phyloP scores from a whole-genome alignment of 2,329 filamentous ascomycete genomes.

The Cladophialophora immunda region DNA sequence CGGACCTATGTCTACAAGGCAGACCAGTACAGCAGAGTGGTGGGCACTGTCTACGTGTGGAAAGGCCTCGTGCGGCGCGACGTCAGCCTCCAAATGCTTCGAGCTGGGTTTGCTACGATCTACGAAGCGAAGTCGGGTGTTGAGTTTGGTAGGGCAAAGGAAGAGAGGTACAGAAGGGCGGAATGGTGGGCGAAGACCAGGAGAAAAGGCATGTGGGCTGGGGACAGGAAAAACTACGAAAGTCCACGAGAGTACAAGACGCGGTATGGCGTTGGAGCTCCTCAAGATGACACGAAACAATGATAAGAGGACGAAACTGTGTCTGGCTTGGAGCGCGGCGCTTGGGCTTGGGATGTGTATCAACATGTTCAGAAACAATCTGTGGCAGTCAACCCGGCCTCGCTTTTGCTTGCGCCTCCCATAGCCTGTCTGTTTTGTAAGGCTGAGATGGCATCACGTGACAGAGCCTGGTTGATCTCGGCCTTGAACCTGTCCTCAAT shows the following conservation, averaged over 20 bases:
- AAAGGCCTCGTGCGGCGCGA: constrained; percentile 74
- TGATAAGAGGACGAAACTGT: neutral
- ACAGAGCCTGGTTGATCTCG: neutral
- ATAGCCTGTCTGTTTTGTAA: neutral
- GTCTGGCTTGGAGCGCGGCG: constrained; percentile 8
- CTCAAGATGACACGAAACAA: constrained; percentile 29
- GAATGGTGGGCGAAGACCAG: constrained; percentile 68
- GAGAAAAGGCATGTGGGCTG: constrained; percentile 78
- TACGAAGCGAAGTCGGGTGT: constrained; percentile 92
- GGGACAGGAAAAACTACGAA: constrained; percentile 71
- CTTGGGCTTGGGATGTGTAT: neutral
- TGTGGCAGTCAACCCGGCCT: neutral
- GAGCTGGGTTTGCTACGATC: constrained; percentile 82
- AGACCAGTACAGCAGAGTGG: constrained; percentile 92
- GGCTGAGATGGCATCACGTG: neutral
- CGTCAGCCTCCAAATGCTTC: constrained; percentile 90
- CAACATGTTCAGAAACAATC: neutral
- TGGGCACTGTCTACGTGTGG: constrained; percentile 79
- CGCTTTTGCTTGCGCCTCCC: neutral
- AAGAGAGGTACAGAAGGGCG: constrained; percentile 57
- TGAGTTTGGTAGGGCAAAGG: constrained; percentile 80
- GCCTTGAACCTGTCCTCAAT: neutral
- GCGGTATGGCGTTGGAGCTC: constrained; percentile 44
- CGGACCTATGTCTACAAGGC: constrained; percentile 82
- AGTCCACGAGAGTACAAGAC: constrained; percentile 89